These are phyloP conservation scores for Talaromyces sp. DNA, from an alignment of 2,329 filamentous ascomycete genomes.

Conservation along the genomic window DNA sequence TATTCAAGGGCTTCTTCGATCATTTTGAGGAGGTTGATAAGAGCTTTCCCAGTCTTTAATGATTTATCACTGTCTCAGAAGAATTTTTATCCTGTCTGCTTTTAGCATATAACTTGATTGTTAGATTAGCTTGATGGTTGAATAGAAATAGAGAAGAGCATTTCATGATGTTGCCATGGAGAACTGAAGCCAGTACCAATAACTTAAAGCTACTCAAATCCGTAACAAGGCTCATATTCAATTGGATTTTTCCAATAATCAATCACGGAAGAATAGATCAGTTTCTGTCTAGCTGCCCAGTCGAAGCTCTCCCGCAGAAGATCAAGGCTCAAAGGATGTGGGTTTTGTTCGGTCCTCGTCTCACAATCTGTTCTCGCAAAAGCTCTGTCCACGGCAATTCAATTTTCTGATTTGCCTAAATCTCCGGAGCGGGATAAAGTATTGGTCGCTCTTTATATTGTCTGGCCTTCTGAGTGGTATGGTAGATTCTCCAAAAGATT, in stretches of 20 bases:
- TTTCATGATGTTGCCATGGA: background rate
- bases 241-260: background rate
- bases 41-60: slow-evolving; percentile 57
- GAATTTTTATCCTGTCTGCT: background rate
- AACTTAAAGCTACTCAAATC: background rate
- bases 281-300: too few relatives aligned
- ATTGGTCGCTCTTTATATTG: background rate
- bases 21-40: slow-evolving; percentile 78
- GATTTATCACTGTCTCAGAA: background rate
- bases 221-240: background rate
- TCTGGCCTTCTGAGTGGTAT: background rate
- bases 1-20: slow-evolving; percentile 87
- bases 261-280: too few relatives aligned
- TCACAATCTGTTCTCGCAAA: background rate
- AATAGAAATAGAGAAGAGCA: background rate
- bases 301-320: background rate
- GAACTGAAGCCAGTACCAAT: background rate
- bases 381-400: background rate
- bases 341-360: background rate
- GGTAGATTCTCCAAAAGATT: background rate
- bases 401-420: background rate
- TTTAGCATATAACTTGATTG: background rate
- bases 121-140: background rate
- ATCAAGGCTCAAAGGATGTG: background rate
- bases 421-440: background rate